Conservation (phyloP, 2,329 filamentous ascomycete species). For the Stemphylium vesicarium region DNA sequence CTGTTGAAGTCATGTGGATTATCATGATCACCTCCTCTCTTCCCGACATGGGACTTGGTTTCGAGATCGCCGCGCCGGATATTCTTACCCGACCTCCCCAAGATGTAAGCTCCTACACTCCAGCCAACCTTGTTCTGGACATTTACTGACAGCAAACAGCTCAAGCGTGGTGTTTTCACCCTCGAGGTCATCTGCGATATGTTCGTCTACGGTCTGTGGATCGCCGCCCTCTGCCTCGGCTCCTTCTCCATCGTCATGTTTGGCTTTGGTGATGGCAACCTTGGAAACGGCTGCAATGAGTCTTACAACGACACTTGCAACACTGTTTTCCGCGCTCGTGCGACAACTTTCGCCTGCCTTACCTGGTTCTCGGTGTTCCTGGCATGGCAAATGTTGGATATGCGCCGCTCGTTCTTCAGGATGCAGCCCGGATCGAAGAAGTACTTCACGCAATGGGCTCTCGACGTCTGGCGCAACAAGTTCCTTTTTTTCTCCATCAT, state of each 20-base stretch:
- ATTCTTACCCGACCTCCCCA: conserved; percentile 84
- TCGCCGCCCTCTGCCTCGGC: conserved; percentile 38
- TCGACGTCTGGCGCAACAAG: conserved; percentile 73
- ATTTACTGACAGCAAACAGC: conserved; percentile 12
- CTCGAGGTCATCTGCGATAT: conserved; percentile 48
- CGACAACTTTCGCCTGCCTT: conserved; percentile 74
- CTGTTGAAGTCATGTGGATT: conserved; percentile 90
- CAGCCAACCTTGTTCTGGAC: background rate
- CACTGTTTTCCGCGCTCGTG: conserved; percentile 61
- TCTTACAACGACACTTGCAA: conserved; percentile 35
- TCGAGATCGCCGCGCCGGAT: conserved; percentile 75
- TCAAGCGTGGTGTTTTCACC: conserved; percentile 49
- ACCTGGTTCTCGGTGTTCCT: conserved; percentile 79
- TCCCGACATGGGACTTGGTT: conserved; percentile 85
- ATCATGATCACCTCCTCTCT: conserved; percentile 84
- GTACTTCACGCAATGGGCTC: conserved; percentile 66
- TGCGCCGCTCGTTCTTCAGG: conserved; percentile 75
- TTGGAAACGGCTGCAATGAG: conserved; percentile 44
- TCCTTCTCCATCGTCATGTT: conserved; percentile 48
- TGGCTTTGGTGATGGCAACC: conserved; percentile 42
- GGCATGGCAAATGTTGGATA: conserved; percentile 74
- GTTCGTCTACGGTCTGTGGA: conserved; percentile 48
- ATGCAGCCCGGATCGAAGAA: conserved; percentile 69
- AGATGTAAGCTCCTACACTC: conserved; percentile 1
- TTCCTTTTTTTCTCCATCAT: conserved; percentile 62